phyloP scores from a whole-genome alignment of 1,284 basidiomycete species.

The Pseudozyma sp. region DNA sequence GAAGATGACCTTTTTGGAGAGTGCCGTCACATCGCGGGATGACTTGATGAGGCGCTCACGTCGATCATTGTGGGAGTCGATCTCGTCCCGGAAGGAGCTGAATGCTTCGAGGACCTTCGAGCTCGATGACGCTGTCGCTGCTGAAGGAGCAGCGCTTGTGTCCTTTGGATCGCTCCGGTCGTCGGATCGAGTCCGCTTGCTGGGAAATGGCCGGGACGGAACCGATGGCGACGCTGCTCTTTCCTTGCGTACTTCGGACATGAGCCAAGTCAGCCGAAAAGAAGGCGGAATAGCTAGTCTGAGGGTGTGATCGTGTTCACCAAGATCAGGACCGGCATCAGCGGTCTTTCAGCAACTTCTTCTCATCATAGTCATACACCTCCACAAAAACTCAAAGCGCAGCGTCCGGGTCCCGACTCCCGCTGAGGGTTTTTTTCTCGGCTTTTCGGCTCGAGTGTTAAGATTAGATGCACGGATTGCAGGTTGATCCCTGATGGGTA shows the following conservation, averaged over 20 bases:
- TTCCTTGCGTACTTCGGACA: constrained; percentile 6
- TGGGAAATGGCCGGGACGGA: constrained; percentile 13
- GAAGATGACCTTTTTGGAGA: constrained; percentile 96
- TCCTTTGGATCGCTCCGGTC: neutral
- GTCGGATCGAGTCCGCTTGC: constrained; percentile 31
- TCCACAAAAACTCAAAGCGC: too few relatives aligned
- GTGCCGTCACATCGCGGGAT: constrained; percentile 83
- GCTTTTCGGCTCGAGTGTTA: too few relatives aligned
- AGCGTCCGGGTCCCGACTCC: too few relatives aligned
- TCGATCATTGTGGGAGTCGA: constrained; percentile 67
- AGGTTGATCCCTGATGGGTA: too few relatives aligned
- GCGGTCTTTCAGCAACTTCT: too few relatives aligned
- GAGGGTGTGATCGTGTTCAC: too few relatives aligned
- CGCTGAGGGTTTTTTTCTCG: too few relatives aligned
- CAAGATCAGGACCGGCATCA: too few relatives aligned
- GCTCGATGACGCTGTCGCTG: constrained; percentile 4
- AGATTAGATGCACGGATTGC: too few relatives aligned
- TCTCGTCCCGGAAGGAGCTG: constrained; percentile 58
- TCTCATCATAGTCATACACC: too few relatives aligned
- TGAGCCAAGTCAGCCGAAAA: neutral
- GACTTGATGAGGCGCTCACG: constrained; percentile 83
- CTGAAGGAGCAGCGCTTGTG: neutral
- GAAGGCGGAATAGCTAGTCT: too few relatives aligned
- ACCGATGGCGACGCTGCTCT: constrained; percentile 19
- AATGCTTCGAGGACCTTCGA: constrained; percentile 30